These are phyloP conservation scores for Penicillium sp. DNA, from an alignment of 2,329 filamentous ascomycete species.

Conservation along the genomic window DNA sequence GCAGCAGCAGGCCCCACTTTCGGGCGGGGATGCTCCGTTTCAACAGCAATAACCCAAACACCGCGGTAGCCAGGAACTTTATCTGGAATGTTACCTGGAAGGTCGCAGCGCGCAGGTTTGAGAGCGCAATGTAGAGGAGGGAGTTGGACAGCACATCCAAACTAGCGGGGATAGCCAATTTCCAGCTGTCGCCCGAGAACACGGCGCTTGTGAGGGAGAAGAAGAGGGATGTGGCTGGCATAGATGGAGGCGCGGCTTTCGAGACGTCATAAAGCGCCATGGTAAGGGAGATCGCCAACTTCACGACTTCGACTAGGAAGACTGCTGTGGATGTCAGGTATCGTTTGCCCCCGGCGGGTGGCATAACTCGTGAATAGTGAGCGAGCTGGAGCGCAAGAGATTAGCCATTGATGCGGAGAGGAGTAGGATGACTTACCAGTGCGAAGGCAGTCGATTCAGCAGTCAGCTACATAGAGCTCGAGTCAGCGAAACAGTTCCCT, in stretches of 20 bases:
- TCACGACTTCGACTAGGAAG: slow-evolving; percentile 89
- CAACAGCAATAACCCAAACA: slow-evolving; percentile 81
- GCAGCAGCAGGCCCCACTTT: slow-evolving; percentile 77
- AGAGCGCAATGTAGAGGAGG: slow-evolving; percentile 88
- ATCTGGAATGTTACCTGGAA: slow-evolving; percentile 94
- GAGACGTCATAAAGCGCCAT: slow-evolving; percentile 88
- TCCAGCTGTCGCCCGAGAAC: slow-evolving; percentile 92
- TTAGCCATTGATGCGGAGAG: slow-evolving; percentile 10
- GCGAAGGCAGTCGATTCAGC: slow-evolving; percentile 47
- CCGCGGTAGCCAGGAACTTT: slow-evolving; percentile 86
- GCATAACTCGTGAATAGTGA: slow-evolving; percentile 95
- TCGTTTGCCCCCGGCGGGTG: slow-evolving; percentile 76
- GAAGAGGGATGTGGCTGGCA: slow-evolving; percentile 77
- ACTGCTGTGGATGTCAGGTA: slow-evolving; percentile 95
- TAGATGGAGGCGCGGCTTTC: slow-evolving; percentile 72
- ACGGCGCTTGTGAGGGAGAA: slow-evolving; percentile 77
- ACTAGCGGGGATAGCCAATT: slow-evolving; percentile 82
- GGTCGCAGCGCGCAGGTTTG: slow-evolving; percentile 86
- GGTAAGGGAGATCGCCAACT: slow-evolving; percentile 81
- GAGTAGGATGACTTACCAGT: slow-evolving; percentile 38
- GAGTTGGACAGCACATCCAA: slow-evolving; percentile 92
- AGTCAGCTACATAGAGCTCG: slow-evolving; percentile 37
- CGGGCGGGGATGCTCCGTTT: slow-evolving; percentile 68
- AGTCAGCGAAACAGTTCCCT: slow-evolving; percentile 9
- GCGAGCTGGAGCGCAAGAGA: slow-evolving; percentile 63